Evolutionary conservation across 805 yeast genomes (phyloP), one percentile per base, ranked within the genome.

Genomic region (Phaffomyces thermotolerans): DNA sequence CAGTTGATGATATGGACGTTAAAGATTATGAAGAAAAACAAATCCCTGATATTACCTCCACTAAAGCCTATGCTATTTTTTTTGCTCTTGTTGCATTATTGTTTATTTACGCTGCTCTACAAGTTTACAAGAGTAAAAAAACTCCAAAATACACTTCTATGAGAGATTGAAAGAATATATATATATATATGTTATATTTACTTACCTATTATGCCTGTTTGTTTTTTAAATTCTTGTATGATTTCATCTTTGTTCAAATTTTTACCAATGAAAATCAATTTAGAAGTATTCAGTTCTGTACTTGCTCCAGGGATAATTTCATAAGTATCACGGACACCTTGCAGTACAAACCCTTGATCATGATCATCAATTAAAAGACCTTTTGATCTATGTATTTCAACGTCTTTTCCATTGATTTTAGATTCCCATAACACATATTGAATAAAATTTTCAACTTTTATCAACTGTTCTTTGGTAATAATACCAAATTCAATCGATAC

Each of bases 311-410:
- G 79, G 4, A 81, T 71, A 3, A 87, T 68, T 49, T 93, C 99
- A 62, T 88, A 93, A 0, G 95, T 88, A 43, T 89, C 93, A 47
- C 98, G 71, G 0, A 93, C 99, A 12, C 95, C 98, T 60, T 93
- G 99, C 10, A 93, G 65, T 0, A 51, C 52, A 13, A 47, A 47
- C 9, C 54, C 59, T 6, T 60, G 52, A 4, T 62, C 56, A 2
- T 58, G 60, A 8, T 62, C 57, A n/a, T 53, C 48, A 3, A 80
- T 72, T 8, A 89, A 50, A 9, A 86, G 61, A 1, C 96, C 98
- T 59, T 93, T 93, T 2, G 84, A 67, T 49, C 98, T 67, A 52
- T 89, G 96, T 3, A 93, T 71, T 48, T 88, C 96, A 4, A 77
- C 71, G 2, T 56, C 54, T 27, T 63, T 62, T 3, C 64, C 73